Conservation (phyloP, 148 eudicot species). For the Vaccinium vitisidaea region DNA sequence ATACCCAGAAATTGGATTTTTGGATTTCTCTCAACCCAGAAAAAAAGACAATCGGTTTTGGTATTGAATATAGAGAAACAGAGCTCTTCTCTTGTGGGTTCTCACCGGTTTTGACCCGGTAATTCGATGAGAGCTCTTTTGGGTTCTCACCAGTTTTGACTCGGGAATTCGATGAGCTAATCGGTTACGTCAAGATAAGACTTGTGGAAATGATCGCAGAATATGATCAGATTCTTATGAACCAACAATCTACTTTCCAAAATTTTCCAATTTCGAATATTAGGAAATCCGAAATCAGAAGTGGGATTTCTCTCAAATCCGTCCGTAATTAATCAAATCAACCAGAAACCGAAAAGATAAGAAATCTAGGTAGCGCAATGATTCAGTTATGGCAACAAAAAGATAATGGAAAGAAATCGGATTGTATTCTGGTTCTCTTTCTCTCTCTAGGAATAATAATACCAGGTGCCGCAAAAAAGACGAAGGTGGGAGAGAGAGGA, state of each 20-base stretch:
- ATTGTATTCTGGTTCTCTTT: not conserved
- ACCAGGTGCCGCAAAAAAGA: slow-evolving; percentile 20
- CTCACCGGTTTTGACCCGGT: not conserved
- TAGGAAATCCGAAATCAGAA: not conserved
- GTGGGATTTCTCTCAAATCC: slow-evolving; percentile 10
- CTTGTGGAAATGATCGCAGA: not conserved
- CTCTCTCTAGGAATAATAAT: slow-evolving; percentile 19
- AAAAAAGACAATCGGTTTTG: not conserved
- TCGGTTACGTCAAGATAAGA: slow-evolving; percentile 12
- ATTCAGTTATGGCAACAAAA: slow-evolving; percentile 15
- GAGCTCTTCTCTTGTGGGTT: not conserved
- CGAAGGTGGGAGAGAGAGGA: not conserved
- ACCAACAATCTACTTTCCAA: not conserved
- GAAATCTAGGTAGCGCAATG: not conserved
- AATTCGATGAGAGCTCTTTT: not conserved
- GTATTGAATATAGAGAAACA: not conserved
- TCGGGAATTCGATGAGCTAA: slow-evolving; percentile 10
- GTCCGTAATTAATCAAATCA: not conserved
- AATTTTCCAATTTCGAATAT: not conserved
- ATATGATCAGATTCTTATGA: slow-evolving; percentile 14
- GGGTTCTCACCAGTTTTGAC: slow-evolving; percentile 17
- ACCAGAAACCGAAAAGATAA: not conserved
- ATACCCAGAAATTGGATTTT: slow-evolving; percentile 36
- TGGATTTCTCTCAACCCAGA: slow-evolving; percentile 11
- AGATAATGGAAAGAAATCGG: slow-evolving; percentile 11